phyloP scores from a whole-genome alignment of 1,284 basidiomycete species.

The Ustilago esculenta region DNA sequence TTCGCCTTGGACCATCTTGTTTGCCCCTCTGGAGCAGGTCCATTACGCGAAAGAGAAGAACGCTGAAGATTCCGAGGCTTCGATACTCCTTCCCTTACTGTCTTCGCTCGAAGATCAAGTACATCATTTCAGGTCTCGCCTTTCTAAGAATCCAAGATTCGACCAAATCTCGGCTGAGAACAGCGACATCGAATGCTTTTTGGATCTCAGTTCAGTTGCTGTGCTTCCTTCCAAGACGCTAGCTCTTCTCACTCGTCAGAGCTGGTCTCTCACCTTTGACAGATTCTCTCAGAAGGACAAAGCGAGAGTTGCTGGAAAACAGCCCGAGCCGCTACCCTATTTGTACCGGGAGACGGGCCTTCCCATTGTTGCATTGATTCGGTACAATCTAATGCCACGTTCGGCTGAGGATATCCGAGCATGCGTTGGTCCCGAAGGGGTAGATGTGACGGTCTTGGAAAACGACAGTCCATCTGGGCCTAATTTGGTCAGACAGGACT shows the following conservation, averaged over 20 bases:
- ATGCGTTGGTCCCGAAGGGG: too few relatives aligned
- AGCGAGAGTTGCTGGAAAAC: background rate
- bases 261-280: conserved; percentile 16
- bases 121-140: background rate
- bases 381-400: conserved; percentile 1
- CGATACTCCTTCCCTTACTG: conserved; percentile 13
- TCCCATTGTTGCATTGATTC: conserved; percentile 17
- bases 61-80: background rate
- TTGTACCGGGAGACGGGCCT: conserved; percentile 21
- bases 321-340: background rate
- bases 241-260: conserved; percentile 16
- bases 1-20: conserved; percentile 19
- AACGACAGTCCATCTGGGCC: background rate
- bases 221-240: background rate
- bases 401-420: background rate
- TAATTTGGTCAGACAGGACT: background rate
- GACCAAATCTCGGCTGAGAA: background rate
- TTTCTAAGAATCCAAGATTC: background rate
- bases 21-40: conserved; percentile 1
- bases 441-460: background rate
- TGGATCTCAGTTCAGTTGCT: conserved; percentile 25
- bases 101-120: conserved; percentile 10
- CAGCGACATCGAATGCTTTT: background rate
- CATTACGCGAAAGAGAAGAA: background rate
- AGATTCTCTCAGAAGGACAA: background rate